A percentile compares a stretch with the other conserved stretches of the same genome.
These are phyloP conservation scores for Odontarrhena argentea DNA, from an alignment of 345 rosid species.

Conservation along the genomic window DNA sequence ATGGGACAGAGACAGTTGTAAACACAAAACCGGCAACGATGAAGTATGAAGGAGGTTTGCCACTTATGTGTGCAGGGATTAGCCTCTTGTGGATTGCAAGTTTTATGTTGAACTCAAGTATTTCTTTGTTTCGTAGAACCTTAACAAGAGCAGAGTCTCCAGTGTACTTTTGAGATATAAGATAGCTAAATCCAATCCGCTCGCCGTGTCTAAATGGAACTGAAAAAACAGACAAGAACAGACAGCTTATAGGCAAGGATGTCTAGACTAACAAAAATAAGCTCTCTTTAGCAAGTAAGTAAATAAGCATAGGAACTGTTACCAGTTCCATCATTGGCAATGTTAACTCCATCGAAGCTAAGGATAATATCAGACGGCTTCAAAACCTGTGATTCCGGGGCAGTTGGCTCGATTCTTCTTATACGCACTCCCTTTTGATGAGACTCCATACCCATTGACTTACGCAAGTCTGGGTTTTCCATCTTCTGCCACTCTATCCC, in stretches of 20 bases:
- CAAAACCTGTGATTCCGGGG: conserved; percentile 79
- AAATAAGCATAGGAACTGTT: conserved; percentile 20
- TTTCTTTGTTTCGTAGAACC: conserved; percentile 72
- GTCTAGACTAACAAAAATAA: conserved; percentile 2
- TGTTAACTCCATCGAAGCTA: conserved; percentile 80
- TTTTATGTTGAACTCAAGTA: conserved; percentile 70
- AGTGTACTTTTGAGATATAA: conserved; percentile 90
- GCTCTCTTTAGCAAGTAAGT: not conserved
- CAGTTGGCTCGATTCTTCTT: conserved; percentile 91
- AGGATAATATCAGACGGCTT: conserved; percentile 85
- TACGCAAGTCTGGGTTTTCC: conserved; percentile 90
- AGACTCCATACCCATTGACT: conserved; percentile 77
- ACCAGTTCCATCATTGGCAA: conserved; percentile 98
- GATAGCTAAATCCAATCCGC: conserved; percentile 91
- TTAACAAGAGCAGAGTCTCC: conserved; percentile 78
- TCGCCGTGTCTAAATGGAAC: conserved; percentile 97
- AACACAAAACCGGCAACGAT: conserved; percentile 93
- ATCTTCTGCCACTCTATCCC: conserved; percentile 99
- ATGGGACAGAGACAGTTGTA: conserved; percentile 81
- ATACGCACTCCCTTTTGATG: conserved; percentile 90
- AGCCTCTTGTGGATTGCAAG: conserved; percentile 84
- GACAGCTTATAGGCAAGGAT: not conserved
- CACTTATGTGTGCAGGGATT: conserved; percentile 79
- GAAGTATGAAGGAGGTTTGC: conserved; percentile 86
- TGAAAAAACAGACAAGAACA: conserved; percentile 42